A percentile compares a stretch with the other conserved stretches of the same genome.
These are phyloP conservation scores for Entamoeba histolytica DNA, from an alignment of 208 protist genomes.

Conservation along the genomic window DNA sequence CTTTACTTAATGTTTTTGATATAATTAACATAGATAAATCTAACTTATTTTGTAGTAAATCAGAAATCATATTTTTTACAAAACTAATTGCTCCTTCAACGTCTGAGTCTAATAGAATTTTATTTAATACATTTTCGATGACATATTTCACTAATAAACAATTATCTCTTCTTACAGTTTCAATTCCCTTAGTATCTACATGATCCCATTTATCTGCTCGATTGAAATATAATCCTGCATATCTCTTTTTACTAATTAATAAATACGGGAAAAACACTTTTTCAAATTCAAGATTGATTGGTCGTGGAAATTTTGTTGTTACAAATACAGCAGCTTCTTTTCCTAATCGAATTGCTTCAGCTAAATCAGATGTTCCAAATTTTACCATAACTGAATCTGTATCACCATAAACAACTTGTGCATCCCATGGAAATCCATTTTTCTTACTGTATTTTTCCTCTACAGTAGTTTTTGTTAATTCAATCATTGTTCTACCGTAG, in stretches of 20 bases:
- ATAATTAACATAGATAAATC: slow-evolving; percentile 77
- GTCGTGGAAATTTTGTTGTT: slow-evolving; percentile 17
- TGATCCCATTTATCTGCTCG: slow-evolving; percentile 36
- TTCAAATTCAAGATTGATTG: slow-evolving; percentile 53
- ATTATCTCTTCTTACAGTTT: slow-evolving; percentile 52
- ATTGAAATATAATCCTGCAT: slow-evolving; percentile 35
- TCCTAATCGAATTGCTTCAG: slow-evolving; percentile 43
- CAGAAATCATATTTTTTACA: slow-evolving; percentile 58
- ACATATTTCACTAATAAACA: slow-evolving; percentile 59
- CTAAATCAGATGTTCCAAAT: slow-evolving; percentile 28
- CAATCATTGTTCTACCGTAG: slow-evolving; percentile 45
- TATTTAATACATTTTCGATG: slow-evolving; percentile 44
- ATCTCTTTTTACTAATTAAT: slow-evolving; percentile 54
- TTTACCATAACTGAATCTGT: slow-evolving; percentile 47
- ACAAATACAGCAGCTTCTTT: slow-evolving; percentile 25
- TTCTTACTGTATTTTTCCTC: slow-evolving; percentile 30
- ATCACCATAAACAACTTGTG: slow-evolving; percentile 57
- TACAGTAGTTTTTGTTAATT: slow-evolving; percentile 28
- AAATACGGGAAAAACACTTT: slow-evolving; percentile 57
- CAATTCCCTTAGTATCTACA: slow-evolving; percentile 50
- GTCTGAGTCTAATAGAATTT: slow-evolving; percentile 31
- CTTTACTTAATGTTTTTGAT: slow-evolving; percentile 67
- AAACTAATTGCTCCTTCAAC: slow-evolving; percentile 40
- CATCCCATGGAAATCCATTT: background rate
- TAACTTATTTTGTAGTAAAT: slow-evolving; percentile 69